Evolutionary conservation across 1,284 basidiomycete genomes (phyloP).

Genomic region (Farysia itapuensis): DNA sequence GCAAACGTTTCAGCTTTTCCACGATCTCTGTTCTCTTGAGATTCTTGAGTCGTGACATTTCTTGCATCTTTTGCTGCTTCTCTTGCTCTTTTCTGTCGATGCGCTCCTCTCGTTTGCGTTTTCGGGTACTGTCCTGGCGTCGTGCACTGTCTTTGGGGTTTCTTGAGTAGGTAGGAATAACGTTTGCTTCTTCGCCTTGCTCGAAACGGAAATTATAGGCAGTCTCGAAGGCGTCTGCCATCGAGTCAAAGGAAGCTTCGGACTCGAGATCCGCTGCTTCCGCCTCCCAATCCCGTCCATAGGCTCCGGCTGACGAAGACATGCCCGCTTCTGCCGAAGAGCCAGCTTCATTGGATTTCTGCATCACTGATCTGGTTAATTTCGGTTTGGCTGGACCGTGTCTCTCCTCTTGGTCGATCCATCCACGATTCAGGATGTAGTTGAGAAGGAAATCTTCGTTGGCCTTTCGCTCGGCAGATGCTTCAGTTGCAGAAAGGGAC

Average conservation of each 20-base stretch:
- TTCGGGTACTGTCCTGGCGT: constrained; percentile 52
- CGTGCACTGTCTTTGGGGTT: constrained; percentile 46
- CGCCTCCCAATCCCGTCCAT: constrained; percentile 54
- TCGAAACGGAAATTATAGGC: constrained; percentile 60
- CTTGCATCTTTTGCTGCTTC: constrained; percentile 52
- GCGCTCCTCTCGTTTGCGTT: constrained; percentile 52
- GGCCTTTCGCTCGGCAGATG: constrained; percentile 58
- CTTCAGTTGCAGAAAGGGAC: constrained; percentile 19
- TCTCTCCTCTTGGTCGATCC: constrained; percentile 49
- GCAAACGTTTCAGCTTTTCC: constrained; percentile 50
- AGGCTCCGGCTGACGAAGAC: constrained; percentile 1
- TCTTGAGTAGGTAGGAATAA: constrained; percentile 52
- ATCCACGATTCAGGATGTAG: constrained; percentile 58
- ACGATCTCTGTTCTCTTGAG: constrained; percentile 53
- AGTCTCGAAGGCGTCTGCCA: constrained; percentile 56
- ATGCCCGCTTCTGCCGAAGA: background rate
- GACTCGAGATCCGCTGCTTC: constrained; percentile 57
- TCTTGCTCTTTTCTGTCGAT: constrained; percentile 52
- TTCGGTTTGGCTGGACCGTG: constrained; percentile 26
- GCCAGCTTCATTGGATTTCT: constrained; percentile 7
- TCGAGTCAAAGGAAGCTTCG: constrained; percentile 53
- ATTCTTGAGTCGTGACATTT: constrained; percentile 47
- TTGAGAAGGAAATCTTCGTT: constrained; percentile 82
- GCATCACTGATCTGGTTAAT: constrained; percentile 17
- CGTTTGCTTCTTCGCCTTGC: constrained; percentile 43